Evolutionary conservation across 768 basidiomycete genomes (phyloP).

Genomic region (Tylopilus intermedius): DNA sequence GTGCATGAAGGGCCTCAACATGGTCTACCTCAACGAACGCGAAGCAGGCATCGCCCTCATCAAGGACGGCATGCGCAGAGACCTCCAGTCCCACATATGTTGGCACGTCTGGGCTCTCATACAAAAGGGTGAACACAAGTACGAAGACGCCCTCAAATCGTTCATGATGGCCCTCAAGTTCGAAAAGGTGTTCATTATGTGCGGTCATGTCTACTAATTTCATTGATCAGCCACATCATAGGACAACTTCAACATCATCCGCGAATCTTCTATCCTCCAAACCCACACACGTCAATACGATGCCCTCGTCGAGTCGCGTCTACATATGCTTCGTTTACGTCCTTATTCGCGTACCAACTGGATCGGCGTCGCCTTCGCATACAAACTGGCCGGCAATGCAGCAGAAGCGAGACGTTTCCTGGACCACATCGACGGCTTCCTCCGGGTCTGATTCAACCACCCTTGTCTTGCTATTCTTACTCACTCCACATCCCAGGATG

Average conservation of each 20-base stretch:
- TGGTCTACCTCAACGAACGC: constrained; percentile 72
- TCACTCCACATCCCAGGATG: constrained; percentile 44
- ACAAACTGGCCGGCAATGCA: constrained; percentile 75
- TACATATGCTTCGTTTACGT: constrained; percentile 71
- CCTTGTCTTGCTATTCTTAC: neutral
- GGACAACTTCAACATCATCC: constrained; percentile 93
- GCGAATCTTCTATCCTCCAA: constrained; percentile 85
- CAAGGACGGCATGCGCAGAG: constrained; percentile 75
- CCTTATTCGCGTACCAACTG: constrained; percentile 85
- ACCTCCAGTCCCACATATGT: constrained; percentile 86
- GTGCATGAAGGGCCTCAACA: constrained; percentile 92
- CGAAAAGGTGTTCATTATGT: constrained; percentile 63
- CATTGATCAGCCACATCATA: constrained; percentile 28
- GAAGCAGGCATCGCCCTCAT: constrained; percentile 81
- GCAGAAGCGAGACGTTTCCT: constrained; percentile 66
- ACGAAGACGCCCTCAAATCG: constrained; percentile 89
- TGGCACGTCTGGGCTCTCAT: constrained; percentile 98
- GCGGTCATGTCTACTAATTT: neutral
- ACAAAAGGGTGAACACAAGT: constrained; percentile 91
- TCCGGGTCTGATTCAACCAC: constrained; percentile 49
- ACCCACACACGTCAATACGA: constrained; percentile 82
- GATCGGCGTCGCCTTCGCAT: constrained; percentile 84
- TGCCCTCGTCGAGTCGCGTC: constrained; percentile 73
- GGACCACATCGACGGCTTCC: constrained; percentile 61
- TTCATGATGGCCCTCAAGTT: constrained; percentile 85